Evolutionary conservation across 805 yeast species (phyloP).

Genomic region (Limtongia smithiae): DNA sequence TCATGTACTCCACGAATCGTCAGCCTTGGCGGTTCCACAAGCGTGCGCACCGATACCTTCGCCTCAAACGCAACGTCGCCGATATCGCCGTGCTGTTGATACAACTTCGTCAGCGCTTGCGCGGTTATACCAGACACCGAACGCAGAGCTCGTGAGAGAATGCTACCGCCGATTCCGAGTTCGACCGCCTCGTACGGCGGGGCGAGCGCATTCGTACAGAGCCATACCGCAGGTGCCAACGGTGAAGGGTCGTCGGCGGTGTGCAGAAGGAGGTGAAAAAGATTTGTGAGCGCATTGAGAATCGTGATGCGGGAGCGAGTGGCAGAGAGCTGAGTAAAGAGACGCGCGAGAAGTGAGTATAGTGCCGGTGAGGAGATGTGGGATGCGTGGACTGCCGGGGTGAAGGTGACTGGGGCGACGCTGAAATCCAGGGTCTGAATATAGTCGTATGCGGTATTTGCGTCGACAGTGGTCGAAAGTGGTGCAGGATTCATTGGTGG

Average conservation of each 20-base stretch:
- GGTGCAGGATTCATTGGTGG: too few relatives aligned
- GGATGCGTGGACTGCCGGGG: background rate
- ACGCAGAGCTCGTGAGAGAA: conserved; percentile 22
- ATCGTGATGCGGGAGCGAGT: conserved; percentile 30
- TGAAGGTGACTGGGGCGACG: background rate
- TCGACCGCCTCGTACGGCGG: conserved; percentile 28
- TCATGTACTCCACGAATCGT: conserved; percentile 24
- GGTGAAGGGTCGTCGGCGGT: conserved; percentile 20
- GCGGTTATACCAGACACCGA: conserved; percentile 27
- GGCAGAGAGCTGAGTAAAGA: conserved; percentile 19
- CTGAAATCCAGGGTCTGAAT: background rate
- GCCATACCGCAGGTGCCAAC: conserved; percentile 28
- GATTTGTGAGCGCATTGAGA: conserved; percentile 27
- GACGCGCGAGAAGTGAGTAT: conserved; percentile 22
- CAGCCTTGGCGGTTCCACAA: conserved; percentile 25
- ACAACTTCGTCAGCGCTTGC: conserved; percentile 19
- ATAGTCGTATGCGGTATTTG: too few relatives aligned
- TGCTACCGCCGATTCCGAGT: conserved; percentile 30
- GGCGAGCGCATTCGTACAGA: conserved; percentile 28
- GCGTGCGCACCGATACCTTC: conserved; percentile 26
- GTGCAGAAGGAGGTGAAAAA: conserved; percentile 15
- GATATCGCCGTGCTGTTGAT: conserved; percentile 28
- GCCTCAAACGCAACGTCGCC: conserved; percentile 34
- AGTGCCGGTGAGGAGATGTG: conserved; percentile 10
- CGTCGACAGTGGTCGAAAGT: too few relatives aligned